Percentiles rank a stretch among this genome's conserved stretches.
Evolutionary conservation across 2,329 filamentous ascomycete species (phyloP).

Genomic region (Fusarium virguliforme): DNA sequence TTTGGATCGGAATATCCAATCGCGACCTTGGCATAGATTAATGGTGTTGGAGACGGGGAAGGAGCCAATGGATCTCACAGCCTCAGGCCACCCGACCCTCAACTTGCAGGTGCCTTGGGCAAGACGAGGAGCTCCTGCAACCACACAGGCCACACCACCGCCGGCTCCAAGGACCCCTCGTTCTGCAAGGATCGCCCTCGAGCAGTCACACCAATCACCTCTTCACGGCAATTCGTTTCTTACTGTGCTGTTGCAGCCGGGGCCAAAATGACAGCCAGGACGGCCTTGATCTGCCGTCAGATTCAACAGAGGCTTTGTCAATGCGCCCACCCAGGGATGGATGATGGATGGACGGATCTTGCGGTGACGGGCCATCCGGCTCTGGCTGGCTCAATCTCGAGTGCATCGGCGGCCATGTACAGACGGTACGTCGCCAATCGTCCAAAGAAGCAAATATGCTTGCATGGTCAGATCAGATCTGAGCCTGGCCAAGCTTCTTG

Average conservation of each 20-base stretch:
- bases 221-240: constrained; percentile 25
- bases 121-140: constrained; percentile 5
- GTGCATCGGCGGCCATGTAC: constrained; percentile 10
- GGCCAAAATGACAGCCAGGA: constrained; percentile 24
- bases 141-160: constrained; percentile 6
- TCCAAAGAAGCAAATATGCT: constrained; percentile 23
- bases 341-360: constrained; percentile 30
- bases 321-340: constrained; percentile 15
- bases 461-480: constrained; percentile 25
- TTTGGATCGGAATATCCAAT: not conserved
- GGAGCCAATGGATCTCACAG: not conserved
- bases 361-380: constrained; percentile 12
- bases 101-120: not conserved
- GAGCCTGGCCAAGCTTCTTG: constrained; percentile 9
- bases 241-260: constrained; percentile 3
- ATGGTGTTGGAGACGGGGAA: not conserved
- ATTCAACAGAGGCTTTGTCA: constrained; percentile 21
- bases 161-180: constrained; percentile 28
- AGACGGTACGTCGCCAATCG: constrained; percentile 12
- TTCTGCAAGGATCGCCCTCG: constrained; percentile 14
- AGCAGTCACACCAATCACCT: constrained; percentile 22
- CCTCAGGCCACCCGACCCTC: constrained; percentile 14
- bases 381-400: constrained; percentile 22
- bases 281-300: constrained; percentile 20
- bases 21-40: not conserved